Conservation (phyloP, 1,139 yeast species). For the Lodderomyces theae region DNA sequence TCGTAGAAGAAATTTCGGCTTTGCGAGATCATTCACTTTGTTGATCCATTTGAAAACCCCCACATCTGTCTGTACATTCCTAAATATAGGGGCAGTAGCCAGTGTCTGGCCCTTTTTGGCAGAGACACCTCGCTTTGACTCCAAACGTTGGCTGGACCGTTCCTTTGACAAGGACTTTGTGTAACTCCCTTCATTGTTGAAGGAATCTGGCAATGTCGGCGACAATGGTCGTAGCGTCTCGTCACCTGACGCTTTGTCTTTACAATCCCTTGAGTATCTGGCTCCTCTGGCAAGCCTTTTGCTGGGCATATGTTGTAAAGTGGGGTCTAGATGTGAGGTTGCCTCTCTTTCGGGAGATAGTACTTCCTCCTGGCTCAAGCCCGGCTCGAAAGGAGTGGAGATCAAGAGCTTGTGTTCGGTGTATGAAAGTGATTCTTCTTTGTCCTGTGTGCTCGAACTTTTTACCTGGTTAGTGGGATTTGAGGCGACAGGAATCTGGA, state of each 20-base stretch:
- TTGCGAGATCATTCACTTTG: conserved; percentile 21
- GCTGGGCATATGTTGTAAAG: not conserved
- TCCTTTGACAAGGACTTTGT: not conserved
- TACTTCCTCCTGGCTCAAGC: no score
- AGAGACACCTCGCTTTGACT: not conserved
- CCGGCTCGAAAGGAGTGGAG: no score
- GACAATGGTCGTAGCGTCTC: conserved; percentile 33
- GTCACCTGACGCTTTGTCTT: conserved; percentile 8
- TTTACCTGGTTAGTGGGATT: no score
- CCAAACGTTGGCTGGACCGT: not conserved
- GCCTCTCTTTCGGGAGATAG: no score
- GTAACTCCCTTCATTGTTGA: conserved; percentile 1
- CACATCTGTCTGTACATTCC: conserved; percentile 7
- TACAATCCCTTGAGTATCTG: not conserved
- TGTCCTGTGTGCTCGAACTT: not conserved
- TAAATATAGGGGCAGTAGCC: not conserved
- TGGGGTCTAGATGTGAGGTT: no score
- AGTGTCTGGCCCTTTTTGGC: not conserved
- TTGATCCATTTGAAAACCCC: conserved; percentile 33
- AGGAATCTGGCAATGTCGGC: conserved; percentile 34
- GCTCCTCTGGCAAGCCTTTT: not conserved
- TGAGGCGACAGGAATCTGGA: no score
- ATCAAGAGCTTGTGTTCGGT: no score
- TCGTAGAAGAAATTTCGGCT: conserved; percentile 33
- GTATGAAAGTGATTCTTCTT: conserved; percentile 1